Conservation (phyloP, 1,284 basidiomycete species). For the Xerocomus amazonicus region DNA sequence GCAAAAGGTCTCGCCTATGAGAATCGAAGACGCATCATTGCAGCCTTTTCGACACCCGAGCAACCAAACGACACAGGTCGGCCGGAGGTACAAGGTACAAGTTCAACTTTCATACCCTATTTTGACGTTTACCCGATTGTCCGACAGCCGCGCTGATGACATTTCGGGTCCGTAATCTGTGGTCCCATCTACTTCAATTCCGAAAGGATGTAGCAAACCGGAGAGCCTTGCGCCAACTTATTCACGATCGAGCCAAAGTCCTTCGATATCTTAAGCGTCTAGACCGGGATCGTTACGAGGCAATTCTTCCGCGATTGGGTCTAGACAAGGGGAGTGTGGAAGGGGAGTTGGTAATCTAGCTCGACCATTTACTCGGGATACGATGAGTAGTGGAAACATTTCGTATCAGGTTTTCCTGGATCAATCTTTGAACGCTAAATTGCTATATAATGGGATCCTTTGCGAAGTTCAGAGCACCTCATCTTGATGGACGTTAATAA, state of each 20-base stretch:
- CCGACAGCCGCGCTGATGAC: constrained; percentile 80
- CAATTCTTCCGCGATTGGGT: constrained; percentile 70
- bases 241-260: constrained; percentile 82
- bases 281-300: constrained; percentile 72
- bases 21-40: constrained; percentile 79
- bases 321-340: constrained; percentile 80
- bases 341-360: constrained; percentile 75
- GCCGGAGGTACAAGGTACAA: constrained; percentile 84
- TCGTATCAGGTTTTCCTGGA: no score
- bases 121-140: constrained; percentile 3
- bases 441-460: no score
- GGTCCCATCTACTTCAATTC: constrained; percentile 66
- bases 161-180: constrained; percentile 79
- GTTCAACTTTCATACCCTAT: constrained; percentile 2
- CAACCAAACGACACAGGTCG: constrained; percentile 78
- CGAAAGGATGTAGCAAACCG: constrained; percentile 81
- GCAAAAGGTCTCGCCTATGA: constrained; percentile 82
- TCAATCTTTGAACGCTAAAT: no score
- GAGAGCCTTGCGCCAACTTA: constrained; percentile 66
- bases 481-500: no score
- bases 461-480: no score
- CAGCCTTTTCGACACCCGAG: constrained; percentile 69
- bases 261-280: constrained; percentile 76
- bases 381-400: no score
- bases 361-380: no score